Evolutionary conservation across 2,329 filamentous ascomycete genomes (phyloP), one percentile per base, ranked within the genome.

Genomic region (Cordyceps fumosorosea): DNA sequence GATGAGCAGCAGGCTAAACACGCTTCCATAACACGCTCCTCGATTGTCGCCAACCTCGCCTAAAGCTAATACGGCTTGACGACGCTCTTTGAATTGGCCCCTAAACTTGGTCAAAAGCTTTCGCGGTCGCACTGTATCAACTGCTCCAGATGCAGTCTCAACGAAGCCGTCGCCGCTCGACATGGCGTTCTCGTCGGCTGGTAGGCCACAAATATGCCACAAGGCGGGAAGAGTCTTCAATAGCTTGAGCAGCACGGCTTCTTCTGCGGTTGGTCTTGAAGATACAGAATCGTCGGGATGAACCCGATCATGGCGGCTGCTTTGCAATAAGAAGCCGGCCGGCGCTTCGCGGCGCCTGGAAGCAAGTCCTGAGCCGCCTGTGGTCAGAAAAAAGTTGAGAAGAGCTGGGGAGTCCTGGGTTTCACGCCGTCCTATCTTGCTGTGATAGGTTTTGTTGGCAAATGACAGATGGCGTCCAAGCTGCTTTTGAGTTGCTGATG

Each of bases 301-400:
- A 24, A 59, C 42, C 40, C 47, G 22, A 42, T 84, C 82, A 77
- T 78, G 80, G 16, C 72, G 69, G 61, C 84, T 84, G 16, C 72
- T 67, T 58, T 81, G 80, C 18, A 72, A 67, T 12, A 80, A 70
- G 66, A 84, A 84, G 5, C 81, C 81, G 0, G 84, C 81, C 1
- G 92, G 79, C 20, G n/a, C n/a, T 57, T 70, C 0, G 80, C 78
- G 7, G 73, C 70, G 0, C 66, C 63, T 1, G 84, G 82, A 3
- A 87, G 75, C 42, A 81, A 71, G 1, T 67, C 67, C 64, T 80
- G 79, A 14, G 84, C 74, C 20, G 72, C 70, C 2, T 68, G 58
- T 3, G 77, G 74, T 82, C 82, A 85, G 66, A 77, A 72, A 47
- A 84, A 70, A 7, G 72, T 70, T 24, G 67, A 65, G 6, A 6